Percentiles rank a stretch among this genome's conserved stretches.
These are phyloP conservation scores for Boletus fagicola DNA, from an alignment of 768 basidiomycete species.

Conservation along the genomic window DNA sequence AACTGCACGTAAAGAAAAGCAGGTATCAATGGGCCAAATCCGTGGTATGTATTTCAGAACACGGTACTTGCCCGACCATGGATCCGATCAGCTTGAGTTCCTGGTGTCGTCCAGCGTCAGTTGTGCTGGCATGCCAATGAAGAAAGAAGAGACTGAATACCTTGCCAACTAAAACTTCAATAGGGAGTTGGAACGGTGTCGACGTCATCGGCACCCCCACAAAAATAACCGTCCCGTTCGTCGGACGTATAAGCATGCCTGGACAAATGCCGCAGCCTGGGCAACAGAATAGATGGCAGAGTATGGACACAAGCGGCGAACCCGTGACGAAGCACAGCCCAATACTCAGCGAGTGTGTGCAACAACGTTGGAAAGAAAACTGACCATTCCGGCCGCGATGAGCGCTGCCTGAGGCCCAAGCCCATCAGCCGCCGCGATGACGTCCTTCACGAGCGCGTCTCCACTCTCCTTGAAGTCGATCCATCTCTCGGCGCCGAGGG, in stretches of 20 bases:
- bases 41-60: not conserved
- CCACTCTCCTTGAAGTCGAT: slow-evolving; percentile 46
- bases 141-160: not conserved
- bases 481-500: slow-evolving; percentile 42
- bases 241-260: slow-evolving; percentile 47
- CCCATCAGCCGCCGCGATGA: slow-evolving; percentile 41
- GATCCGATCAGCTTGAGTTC: slow-evolving; percentile 26
- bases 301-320: not conserved
- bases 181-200: slow-evolving; percentile 25
- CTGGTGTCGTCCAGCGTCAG: not conserved
- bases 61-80: slow-evolving; percentile 16
- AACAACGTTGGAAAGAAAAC: not conserved
- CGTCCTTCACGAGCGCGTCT: slow-evolving; percentile 37
- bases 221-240: slow-evolving; percentile 40
- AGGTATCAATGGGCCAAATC: not conserved
- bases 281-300: not conserved
- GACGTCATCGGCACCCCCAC: slow-evolving; percentile 39
- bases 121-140: not conserved
- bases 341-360: not conserved
- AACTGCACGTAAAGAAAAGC: slow-evolving; percentile 16
- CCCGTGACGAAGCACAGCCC: not conserved
- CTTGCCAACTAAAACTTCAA: slow-evolving; percentile 33
- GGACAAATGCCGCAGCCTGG: slow-evolving; percentile 39
- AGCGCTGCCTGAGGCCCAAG: slow-evolving; percentile 42
- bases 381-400: slow-evolving; percentile 22